These are phyloP conservation scores for Russula vinacea DNA, from an alignment of 768 basidiomycete genomes.

Conservation along the genomic window DNA sequence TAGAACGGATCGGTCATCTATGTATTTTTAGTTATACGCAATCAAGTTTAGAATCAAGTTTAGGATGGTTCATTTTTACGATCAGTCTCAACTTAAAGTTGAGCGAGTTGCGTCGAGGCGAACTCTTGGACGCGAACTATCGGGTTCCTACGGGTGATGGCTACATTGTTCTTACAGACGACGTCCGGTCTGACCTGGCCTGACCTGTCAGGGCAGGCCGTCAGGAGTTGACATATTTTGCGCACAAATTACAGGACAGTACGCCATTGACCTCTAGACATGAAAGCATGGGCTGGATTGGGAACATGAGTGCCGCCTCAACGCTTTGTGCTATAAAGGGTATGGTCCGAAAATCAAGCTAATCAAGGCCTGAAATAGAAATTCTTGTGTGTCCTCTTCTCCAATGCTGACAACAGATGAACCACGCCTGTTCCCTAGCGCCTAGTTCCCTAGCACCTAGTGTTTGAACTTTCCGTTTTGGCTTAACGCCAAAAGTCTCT, in stretches of 20 bases:
- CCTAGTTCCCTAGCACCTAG: too few species aligned
- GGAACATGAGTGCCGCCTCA: too few species aligned
- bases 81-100: background rate
- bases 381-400: background rate
- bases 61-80: background rate
- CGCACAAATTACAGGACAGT: too few species aligned
- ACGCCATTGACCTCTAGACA: too few species aligned
- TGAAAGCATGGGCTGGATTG: too few species aligned
- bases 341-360: too few species aligned
- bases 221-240: background rate
- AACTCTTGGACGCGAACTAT: too few species aligned
- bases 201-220: background rate
- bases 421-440: too few species aligned
- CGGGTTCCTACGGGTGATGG: too few species aligned
- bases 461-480: slow-evolving; percentile 6
- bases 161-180: background rate
- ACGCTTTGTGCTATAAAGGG: too few species aligned
- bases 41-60: too few species aligned
- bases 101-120: too few species aligned
- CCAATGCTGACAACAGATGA: background rate
- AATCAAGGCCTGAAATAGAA: background rate
- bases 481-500: background rate
- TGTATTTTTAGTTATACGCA: slow-evolving; percentile 12
- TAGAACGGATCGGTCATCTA: background rate
- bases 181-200: background rate